Conservation (phyloP, 768 basidiomycete species). For the Lactarius deliciosus region DNA sequence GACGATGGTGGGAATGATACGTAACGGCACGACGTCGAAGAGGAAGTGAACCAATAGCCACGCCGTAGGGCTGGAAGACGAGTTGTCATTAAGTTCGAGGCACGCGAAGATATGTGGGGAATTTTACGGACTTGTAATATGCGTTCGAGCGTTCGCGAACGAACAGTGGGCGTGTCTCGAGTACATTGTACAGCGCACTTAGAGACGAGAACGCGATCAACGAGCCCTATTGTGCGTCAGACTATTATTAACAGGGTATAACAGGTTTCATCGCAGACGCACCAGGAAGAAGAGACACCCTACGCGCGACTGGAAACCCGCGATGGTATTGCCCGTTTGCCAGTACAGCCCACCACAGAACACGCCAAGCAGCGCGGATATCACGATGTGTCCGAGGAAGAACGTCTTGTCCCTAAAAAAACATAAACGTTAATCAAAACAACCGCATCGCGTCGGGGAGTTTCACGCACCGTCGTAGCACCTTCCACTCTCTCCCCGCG, state of each 20-base stretch:
- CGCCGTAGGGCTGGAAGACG: constrained; percentile 63
- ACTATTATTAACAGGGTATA: neutral
- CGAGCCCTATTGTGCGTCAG: constrained; percentile 56
- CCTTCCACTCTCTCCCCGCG: constrained; percentile 83
- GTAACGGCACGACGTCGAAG: constrained; percentile 87
- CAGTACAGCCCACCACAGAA: constrained; percentile 91
- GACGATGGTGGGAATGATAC: constrained; percentile 85
- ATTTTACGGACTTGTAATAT: constrained; percentile 69
- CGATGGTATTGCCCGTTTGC: constrained; percentile 74
- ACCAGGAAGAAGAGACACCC: constrained; percentile 94
- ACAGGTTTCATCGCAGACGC: constrained; percentile 17
- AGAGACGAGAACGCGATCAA: constrained; percentile 89
- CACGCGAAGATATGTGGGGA: neutral
- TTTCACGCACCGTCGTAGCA: constrained; percentile 59
- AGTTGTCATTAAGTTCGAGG: constrained; percentile 11
- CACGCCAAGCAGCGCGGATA: constrained; percentile 74
- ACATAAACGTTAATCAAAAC: neutral
- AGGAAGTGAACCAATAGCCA: constrained; percentile 89
- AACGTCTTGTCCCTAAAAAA: constrained; percentile 71
- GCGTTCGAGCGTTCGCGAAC: constrained; percentile 81
- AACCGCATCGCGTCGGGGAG: neutral
- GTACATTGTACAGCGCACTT: constrained; percentile 86
- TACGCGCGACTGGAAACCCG: constrained; percentile 92
- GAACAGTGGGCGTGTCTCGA: constrained; percentile 83
- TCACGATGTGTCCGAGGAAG: constrained; percentile 73